Conservation (phyloP, 2,329 filamentous ascomycete species). For the Dichotomopilus funicola region DNA sequence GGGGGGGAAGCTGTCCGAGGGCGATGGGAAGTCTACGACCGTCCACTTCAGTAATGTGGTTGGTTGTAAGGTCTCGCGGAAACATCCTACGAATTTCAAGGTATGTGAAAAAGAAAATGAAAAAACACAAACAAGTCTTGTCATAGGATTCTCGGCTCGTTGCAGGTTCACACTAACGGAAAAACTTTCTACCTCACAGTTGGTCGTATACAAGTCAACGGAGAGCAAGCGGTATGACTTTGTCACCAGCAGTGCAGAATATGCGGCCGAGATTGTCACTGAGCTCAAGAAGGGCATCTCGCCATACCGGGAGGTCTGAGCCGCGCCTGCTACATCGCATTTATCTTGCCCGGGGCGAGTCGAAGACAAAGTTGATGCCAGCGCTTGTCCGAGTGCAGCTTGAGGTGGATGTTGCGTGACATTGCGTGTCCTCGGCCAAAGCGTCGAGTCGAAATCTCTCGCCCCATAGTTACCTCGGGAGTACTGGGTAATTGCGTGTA, state of each 20-base stretch:
- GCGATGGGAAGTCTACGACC: constrained; percentile 65
- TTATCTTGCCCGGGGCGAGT: too few species aligned
- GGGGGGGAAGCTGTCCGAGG: constrained; percentile 58
- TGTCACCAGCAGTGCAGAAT: constrained; percentile 63
- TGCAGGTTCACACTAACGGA: not conserved
- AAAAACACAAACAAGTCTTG: not conserved
- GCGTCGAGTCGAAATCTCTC: too few species aligned
- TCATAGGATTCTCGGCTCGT: not conserved
- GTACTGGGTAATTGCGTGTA: too few species aligned
- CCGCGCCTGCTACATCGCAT: not conserved
- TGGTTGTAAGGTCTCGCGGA: constrained; percentile 72
- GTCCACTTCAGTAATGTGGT: constrained; percentile 78
- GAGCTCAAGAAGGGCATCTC: constrained; percentile 73
- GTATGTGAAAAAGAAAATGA: constrained; percentile 36
- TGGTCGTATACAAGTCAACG: constrained; percentile 66
- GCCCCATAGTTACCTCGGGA: too few species aligned
- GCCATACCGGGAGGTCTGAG: constrained; percentile 50
- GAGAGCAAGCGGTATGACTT: constrained; percentile 82
- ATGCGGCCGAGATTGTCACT: constrained; percentile 71
- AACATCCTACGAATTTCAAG: constrained; percentile 75
- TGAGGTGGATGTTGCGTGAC: too few species aligned
- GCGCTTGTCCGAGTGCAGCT: too few species aligned
- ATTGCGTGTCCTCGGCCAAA: too few species aligned
- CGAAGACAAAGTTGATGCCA: too few species aligned
- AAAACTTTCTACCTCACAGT: constrained; percentile 30